phyloP scores from a whole-genome alignment of 78 protist genomes.

The Neovahlkampfia damariscottae region DNA sequence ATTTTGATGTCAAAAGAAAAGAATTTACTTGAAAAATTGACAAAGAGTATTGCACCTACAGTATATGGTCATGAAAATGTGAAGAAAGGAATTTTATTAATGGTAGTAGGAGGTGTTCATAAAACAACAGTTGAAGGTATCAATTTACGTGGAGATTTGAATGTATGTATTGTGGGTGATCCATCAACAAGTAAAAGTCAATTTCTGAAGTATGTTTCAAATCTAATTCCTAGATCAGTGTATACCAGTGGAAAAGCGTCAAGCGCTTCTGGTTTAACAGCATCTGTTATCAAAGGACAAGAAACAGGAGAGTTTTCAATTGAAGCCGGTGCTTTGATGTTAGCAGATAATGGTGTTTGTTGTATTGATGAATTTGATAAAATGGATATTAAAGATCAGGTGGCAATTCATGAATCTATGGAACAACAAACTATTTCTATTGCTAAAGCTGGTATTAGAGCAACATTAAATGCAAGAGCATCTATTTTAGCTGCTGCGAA shows the following conservation, averaged over 20 bases:
- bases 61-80: conserved; percentile 78
- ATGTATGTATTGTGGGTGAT: conserved; percentile 97
- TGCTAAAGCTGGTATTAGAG: conserved; percentile 98
- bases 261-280: conserved; percentile 92
- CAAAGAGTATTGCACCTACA: conserved; percentile 57
- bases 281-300: conserved; percentile 85
- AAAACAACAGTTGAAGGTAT: conserved; percentile 75
- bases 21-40: conserved; percentile 39
- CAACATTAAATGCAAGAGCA: conserved; percentile 91
- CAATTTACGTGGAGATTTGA: conserved; percentile 94
- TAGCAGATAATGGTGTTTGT: conserved; percentile 98
- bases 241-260: conserved; percentile 94
- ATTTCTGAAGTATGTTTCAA: conserved; percentile 84
- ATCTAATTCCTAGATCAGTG: conserved; percentile 91
- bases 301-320: conserved; percentile 96
- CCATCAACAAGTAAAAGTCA: conserved; percentile 95
- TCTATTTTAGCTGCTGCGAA: conserved; percentile 94
- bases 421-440: conserved; percentile 99
- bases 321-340: conserved; percentile 99
- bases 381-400: conserved; percentile 89
- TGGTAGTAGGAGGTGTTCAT: conserved; percentile 96
- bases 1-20: conserved; percentile 26
- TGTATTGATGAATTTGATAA: conserved; percentile 99
- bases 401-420: conserved; percentile 99
- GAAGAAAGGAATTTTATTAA: conserved; percentile 87